These are phyloP conservation scores for Novymonas esmeraldas DNA, from an alignment of 208 protist species.

Conservation along the genomic window DNA sequence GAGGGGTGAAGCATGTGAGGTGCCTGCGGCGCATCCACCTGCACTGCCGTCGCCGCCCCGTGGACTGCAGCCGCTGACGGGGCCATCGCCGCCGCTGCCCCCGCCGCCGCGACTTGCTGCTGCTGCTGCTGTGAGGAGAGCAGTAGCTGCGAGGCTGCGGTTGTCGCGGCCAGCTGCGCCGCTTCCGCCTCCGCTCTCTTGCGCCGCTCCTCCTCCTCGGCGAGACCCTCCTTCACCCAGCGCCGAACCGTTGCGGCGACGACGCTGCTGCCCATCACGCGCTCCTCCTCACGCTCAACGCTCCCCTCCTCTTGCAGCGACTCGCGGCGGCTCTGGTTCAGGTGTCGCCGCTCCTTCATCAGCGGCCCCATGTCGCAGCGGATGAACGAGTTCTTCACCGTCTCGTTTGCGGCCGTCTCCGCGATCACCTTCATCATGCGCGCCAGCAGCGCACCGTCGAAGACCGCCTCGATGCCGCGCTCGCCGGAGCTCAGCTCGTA, in stretches of 20 bases:
- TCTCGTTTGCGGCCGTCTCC: slow-evolving; percentile 72
- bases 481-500: slow-evolving; percentile 52
- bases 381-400: slow-evolving; percentile 68
- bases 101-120: not conserved
- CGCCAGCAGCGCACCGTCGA: slow-evolving; percentile 64
- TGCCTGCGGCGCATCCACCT: not conserved
- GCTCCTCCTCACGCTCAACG: slow-evolving; percentile 66
- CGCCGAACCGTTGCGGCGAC: slow-evolving; percentile 43
- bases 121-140: no score
- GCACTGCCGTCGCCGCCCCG: not conserved
- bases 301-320: slow-evolving; percentile 60
- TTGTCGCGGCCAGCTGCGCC: not conserved
- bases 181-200: slow-evolving; percentile 23
- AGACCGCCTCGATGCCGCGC: slow-evolving; percentile 61
- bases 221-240: slow-evolving; percentile 57
- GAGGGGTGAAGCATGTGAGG: slow-evolving; percentile 1
- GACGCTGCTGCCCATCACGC: slow-evolving; percentile 57
- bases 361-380: slow-evolving; percentile 78
- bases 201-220: slow-evolving; percentile 37
- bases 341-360: slow-evolving; percentile 75
- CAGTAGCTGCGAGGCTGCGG: not conserved
- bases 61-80: slow-evolving; percentile 11
- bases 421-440: slow-evolving; percentile 81
- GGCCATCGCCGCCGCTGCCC: not conserved
- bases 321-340: slow-evolving; percentile 50